A percentile compares a stretch with the other conserved stretches of the same genome.
Conservation (phyloP, 805 yeast genomes). For the Metschnikowia arizonensis region DNA sequence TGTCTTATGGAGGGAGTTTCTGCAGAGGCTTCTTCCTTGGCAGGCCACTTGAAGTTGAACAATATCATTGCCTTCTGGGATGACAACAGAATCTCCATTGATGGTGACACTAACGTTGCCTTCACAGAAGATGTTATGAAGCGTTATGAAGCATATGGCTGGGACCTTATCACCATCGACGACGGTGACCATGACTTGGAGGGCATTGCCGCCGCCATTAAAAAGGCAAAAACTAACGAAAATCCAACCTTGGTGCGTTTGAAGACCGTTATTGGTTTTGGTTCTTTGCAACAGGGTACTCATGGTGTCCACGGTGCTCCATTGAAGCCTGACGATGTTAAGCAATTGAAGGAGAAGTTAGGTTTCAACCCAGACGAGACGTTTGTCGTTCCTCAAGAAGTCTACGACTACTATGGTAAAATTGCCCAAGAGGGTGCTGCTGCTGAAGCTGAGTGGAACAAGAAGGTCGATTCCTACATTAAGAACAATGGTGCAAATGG, state of each 20-base stretch:
- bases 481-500: conserved; percentile 72
- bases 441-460: conserved; percentile 73
- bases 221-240: conserved; percentile 72
- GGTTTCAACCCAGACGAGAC: conserved; percentile 86
- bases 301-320: conserved; percentile 96
- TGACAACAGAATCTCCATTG: conserved; percentile 95
- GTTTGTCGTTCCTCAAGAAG: conserved; percentile 80
- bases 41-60: conserved; percentile 92
- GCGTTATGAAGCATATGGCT: conserved; percentile 89
- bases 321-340: conserved; percentile 86
- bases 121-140: conserved; percentile 88
- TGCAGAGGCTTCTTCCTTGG: conserved; percentile 88
- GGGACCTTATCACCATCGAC: conserved; percentile 77
- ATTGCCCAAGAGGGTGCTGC: conserved; percentile 60
- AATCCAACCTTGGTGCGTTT: conserved; percentile 90
- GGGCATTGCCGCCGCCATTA: conserved; percentile 70
- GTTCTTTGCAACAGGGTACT: conserved; percentile 80
- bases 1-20: conserved; percentile 98
- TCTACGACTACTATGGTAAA: conserved; percentile 61
- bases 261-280: conserved; percentile 90
- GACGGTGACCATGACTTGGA: conserved; percentile 78
- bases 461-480: conserved; percentile 55
- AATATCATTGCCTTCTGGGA: conserved; percentile 95
- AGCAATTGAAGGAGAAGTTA: conserved; percentile 73
- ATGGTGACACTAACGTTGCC: conserved; percentile 84